Percentiles rank a stretch among this genome's conserved stretches.
These are phyloP conservation scores for Blastosporella zonata DNA, from an alignment of 1,284 basidiomycete species.

Conservation along the genomic window DNA sequence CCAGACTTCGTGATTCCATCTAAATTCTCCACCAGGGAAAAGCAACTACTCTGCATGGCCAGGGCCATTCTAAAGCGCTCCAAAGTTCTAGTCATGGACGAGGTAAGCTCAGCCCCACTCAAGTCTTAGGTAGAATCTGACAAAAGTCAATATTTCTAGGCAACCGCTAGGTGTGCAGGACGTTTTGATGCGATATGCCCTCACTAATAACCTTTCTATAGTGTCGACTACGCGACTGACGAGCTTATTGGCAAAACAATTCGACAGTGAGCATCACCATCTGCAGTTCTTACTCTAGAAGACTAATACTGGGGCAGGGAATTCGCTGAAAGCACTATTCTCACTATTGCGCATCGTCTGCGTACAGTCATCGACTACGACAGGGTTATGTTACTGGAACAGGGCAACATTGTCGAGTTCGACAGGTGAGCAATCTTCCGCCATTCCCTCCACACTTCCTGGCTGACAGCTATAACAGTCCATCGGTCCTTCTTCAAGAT, in stretches of 20 bases:
- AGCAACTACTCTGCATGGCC: slow-evolving; percentile 84
- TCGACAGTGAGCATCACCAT: slow-evolving; percentile 50
- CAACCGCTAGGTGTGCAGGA: slow-evolving; percentile 56
- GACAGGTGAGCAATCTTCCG: slow-evolving; percentile 43
- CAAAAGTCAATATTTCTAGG: slow-evolving; percentile 32
- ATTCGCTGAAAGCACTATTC: slow-evolving; percentile 62
- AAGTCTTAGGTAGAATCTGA: background rate
- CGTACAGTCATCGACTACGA: slow-evolving; percentile 72
- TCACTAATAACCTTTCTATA: slow-evolving; percentile 24
- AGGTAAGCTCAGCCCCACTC: slow-evolving; percentile 41
- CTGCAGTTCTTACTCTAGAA: background rate
- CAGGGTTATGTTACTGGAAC: slow-evolving; percentile 82
- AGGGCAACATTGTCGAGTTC: slow-evolving; percentile 82
- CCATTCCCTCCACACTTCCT: background rate
- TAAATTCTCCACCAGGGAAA: slow-evolving; percentile 47
- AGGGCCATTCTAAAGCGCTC: slow-evolving; percentile 76
- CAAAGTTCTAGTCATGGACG: slow-evolving; percentile 80
- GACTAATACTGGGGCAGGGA: slow-evolving; percentile 36
- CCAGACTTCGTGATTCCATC: background rate
- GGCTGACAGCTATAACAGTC: slow-evolving; percentile 36
- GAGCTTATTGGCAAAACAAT: slow-evolving; percentile 75
- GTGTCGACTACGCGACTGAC: slow-evolving; percentile 77
- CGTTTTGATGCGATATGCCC: background rate
- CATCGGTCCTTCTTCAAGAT: slow-evolving; percentile 64
- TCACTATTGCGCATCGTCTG: slow-evolving; percentile 71